Evolutionary conservation across 495 filamentous ascomycete species (phyloP), one percentile per base, ranked within the genome.

Genomic region (Bathelium albidoporum): DNA sequence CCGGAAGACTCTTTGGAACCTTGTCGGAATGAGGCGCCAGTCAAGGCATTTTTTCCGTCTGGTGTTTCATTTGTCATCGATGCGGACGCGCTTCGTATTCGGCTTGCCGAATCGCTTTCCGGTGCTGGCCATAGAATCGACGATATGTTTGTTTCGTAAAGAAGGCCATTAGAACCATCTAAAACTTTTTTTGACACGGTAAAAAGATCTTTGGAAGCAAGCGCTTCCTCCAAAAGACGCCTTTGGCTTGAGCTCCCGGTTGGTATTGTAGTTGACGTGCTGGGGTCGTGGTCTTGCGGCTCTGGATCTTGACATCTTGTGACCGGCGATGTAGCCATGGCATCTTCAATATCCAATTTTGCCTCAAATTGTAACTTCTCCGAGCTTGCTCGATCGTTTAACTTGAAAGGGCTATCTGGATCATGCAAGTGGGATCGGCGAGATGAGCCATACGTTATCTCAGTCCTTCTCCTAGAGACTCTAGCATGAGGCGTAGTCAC

Each of bases 191-290:
- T 36, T 16, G 16, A 26, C 36, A n/a, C 20, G 10, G n/a, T 62
- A 31, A 10, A 2, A n/a, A 24, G 18, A 62, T 31, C 32, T 39
- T 18, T 43, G 2, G 65, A 53, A 32, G 60, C 34, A 45, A 69
- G 59, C 20, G 63, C 66, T 32, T 68, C 64, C 5, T 67, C 66
- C 20, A 72, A 44, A n/a, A 70, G 43, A 43, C 64, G 22, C 58
- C 71, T 62, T 49, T 73, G 71, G n/a, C 63, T 69, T 1, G 45
- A 32, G n/a, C 66, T 73, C 18, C 62, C 68, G 58, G 68, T 62
- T 11, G 65, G 65, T 2, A 69, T 55, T 4, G 71, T 73, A 49
- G 66, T 73, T 4, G 71, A 73, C 10, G 41, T 43, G 18, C 65
- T 61, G 1, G 61, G 69, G 32, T 2, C 20, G 20, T 29, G 67